phyloP scores from a whole-genome alignment of 2,329 filamentous ascomycete species.

The Penicillium sp. region DNA sequence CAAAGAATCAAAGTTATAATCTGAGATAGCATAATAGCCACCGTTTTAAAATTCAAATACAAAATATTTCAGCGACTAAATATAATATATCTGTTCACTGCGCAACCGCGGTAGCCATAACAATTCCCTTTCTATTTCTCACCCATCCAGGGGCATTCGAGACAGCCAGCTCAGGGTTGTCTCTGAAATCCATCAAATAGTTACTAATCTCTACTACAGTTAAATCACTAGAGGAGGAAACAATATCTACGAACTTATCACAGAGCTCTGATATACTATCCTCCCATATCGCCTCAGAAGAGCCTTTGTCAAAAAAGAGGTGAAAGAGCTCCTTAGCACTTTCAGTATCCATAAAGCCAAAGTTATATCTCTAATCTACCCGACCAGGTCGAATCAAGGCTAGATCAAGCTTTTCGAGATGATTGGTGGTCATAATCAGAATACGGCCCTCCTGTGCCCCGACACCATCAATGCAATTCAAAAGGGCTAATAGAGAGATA shows the following conservation, averaged over 20 bases:
- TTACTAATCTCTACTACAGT: neutral
- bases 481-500: neutral
- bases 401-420: neutral
- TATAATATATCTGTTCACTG: neutral
- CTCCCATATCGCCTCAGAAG: neutral
- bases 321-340: neutral
- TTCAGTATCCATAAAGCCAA: neutral
- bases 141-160: neutral
- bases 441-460: neutral
- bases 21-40: neutral
- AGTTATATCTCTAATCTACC: neutral
- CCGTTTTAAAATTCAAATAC: neutral
- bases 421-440: neutral
- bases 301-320: neutral
- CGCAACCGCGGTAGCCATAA: neutral
- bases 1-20: too few relatives aligned
- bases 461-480: neutral
- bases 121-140: neutral
- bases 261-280: neutral
- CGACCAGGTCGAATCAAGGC: neutral
- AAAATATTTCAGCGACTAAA: neutral
- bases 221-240: neutral
- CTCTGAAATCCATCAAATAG: neutral
- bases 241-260: neutral
- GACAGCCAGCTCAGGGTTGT: neutral